These are phyloP conservation scores for Bolboschoenoplectus hybrid DNA, from an alignment of 202 grass and related monocot species.

Conservation along the genomic window DNA sequence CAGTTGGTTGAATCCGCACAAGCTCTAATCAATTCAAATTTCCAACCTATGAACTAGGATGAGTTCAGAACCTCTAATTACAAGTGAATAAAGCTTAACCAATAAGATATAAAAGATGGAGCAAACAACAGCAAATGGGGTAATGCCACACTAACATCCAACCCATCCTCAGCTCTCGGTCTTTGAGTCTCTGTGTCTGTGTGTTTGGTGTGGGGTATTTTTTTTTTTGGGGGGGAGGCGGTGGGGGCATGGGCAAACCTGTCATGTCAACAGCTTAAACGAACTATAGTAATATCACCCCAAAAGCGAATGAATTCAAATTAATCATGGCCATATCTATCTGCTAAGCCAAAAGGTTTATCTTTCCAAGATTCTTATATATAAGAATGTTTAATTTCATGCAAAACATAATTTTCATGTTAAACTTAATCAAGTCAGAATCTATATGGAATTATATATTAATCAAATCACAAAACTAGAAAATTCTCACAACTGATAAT, in stretches of 20 bases:
- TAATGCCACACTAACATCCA: not conserved
- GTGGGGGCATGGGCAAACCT: not conserved
- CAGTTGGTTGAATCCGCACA: not conserved
- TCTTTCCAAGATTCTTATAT: not conserved
- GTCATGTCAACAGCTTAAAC: not conserved
- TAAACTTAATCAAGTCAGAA: not conserved
- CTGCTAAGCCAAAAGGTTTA: not conserved
- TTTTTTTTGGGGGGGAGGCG: not conserved
- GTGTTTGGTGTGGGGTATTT: not conserved
- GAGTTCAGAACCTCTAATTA: not conserved
- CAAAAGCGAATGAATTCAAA: not conserved
- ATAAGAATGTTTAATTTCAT: not conserved
- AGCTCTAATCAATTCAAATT: not conserved
- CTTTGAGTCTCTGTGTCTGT: not conserved
- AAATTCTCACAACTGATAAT: not conserved
- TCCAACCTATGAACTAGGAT: not conserved
- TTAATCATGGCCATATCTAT: not conserved
- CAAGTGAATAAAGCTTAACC: not conserved
- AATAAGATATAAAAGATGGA: not conserved
- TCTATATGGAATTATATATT: not conserved
- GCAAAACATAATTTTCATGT: not conserved
- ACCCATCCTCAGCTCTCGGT: not conserved
- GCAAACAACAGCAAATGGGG: not conserved
- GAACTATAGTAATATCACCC: not conserved
- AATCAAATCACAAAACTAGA: slow-evolving; percentile 12